Evolutionary conservation across 441 rosid genomes (phyloP), one percentile per base, ranked within the genome.

Genomic region (Iberis amara): DNA sequence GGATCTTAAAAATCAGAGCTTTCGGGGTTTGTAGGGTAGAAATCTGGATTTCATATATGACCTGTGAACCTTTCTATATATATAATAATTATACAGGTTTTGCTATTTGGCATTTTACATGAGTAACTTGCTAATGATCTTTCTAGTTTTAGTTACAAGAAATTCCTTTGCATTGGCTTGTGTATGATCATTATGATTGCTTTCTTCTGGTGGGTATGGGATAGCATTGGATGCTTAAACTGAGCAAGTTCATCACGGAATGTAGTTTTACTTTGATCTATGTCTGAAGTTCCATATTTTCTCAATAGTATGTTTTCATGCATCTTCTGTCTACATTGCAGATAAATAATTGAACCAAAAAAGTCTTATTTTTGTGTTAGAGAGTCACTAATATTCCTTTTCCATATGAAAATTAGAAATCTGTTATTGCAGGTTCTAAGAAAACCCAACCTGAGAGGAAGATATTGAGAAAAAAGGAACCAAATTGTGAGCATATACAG

Each of bases 271-370:
- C 26, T 27, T 46, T 47, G 62, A 57, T 57, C 62, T 57, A 36
- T 38, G 53, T 18, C 52, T 28, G 38, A 61, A 12, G 56, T 52
- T 44, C 42, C 41, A 31, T 46, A 28, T 13, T 39, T 7, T 27
- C 18, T 41, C 31, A 41, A 1, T 18, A 18, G 21, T 18, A 18
- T 18, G 3, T 18, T 18, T 18, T 18, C 21, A 10, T 38, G 39
- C 55, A 47, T 59, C 56, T 46, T 39, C 55, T 18, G 23, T 59
- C 54, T 48, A 39, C 64, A 59, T 39, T 15, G 12, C 30, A 58
- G 18, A 47, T 26, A 47, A 50, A 43, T 65, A 11, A 52, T 18
- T 18, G 21, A 18, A 18, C 3, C 21, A 18, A 18, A 18, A 18
- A 18, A 18, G 21, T 18, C 21, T 18, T 18, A 18, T 18, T 18